These are phyloP conservation scores for Beauveria pseudobassiana DNA, from an alignment of 2,329 filamentous ascomycete genomes.

Conservation along the genomic window DNA sequence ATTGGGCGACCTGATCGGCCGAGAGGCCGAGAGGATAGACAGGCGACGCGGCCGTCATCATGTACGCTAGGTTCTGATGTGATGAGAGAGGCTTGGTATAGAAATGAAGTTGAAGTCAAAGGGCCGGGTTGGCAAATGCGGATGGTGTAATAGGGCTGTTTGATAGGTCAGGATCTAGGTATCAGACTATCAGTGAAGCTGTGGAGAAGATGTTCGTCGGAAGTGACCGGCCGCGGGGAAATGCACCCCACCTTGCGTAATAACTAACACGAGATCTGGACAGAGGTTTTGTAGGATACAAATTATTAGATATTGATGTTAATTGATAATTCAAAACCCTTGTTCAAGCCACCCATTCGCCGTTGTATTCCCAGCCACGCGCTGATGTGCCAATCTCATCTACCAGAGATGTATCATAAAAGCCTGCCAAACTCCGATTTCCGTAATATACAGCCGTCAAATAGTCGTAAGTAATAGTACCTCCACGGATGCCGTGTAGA, in stretches of 20 bases:
- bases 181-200: not conserved
- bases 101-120: not conserved
- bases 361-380: not conserved
- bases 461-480: not conserved
- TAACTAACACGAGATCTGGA: not conserved
- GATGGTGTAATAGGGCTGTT: not conserved
- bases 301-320: not conserved
- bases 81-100: not conserved
- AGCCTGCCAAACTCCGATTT: not conserved
- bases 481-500: too few species aligned
- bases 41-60: not conserved
- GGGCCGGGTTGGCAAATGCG: not conserved
- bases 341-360: not conserved
- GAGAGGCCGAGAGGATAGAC: slow-evolving; percentile 50
- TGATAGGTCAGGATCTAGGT: not conserved
- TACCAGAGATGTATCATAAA: not conserved
- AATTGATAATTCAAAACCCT: not conserved
- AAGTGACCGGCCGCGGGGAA: slow-evolving; percentile 5
- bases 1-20: slow-evolving; percentile 61
- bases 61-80: not conserved
- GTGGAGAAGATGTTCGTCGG: slow-evolving; percentile 3
- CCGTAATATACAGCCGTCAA: not conserved
- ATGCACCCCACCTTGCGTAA: not conserved
- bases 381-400: not conserved
- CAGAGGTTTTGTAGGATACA: not conserved